Evolutionary conservation across 192 early-diverging fungal genomes (phyloP).

Genomic region (Gamsiella multidivaricata): DNA sequence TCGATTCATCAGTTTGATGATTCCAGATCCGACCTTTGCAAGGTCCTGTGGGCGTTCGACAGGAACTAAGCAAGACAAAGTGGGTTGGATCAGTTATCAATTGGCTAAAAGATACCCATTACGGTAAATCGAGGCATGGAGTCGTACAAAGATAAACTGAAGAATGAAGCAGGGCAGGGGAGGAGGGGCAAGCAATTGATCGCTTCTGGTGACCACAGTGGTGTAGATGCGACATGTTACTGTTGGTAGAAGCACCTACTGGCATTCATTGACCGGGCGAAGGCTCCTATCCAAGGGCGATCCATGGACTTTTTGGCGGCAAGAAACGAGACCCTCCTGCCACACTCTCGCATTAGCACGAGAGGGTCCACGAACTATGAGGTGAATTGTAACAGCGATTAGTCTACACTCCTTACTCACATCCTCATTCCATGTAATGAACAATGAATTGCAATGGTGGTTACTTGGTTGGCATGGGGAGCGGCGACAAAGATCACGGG

Average conservation of each 20-base stretch:
- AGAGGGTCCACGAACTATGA: slow-evolving; percentile 93
- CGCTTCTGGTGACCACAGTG: too few species aligned
- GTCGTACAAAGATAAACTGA: too few species aligned
- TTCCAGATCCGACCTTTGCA: slow-evolving; percentile 75
- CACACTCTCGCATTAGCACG: slow-evolving; percentile 84
- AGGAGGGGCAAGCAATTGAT: too few species aligned
- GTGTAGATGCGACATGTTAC: too few species aligned
- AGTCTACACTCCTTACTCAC: too few species aligned
- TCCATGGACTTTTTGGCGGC: slow-evolving; percentile 92
- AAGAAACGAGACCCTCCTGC: slow-evolving; percentile 81
- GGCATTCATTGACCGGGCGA: slow-evolving; percentile 79
- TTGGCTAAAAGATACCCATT: too few species aligned
- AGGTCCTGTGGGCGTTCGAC: slow-evolving; percentile 95
- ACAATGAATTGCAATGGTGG: not conserved
- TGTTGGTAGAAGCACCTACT: slow-evolving; percentile 66
- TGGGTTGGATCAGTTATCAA: too few species aligned
- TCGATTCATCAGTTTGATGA: slow-evolving; percentile 72
- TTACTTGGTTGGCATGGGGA: slow-evolving; percentile 80
- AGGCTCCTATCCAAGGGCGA: slow-evolving; percentile 82
- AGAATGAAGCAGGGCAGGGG: too few species aligned
- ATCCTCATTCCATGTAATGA: too few species aligned
- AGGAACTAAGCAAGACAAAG: slow-evolving; percentile 70
- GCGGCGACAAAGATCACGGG: slow-evolving; percentile 95
- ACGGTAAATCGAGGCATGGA: too few species aligned
- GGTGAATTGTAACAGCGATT: slow-evolving; percentile 16